Evolutionary conservation across 1,284 basidiomycete species (phyloP).

Genomic region (Cryptococcus floricola): DNA sequence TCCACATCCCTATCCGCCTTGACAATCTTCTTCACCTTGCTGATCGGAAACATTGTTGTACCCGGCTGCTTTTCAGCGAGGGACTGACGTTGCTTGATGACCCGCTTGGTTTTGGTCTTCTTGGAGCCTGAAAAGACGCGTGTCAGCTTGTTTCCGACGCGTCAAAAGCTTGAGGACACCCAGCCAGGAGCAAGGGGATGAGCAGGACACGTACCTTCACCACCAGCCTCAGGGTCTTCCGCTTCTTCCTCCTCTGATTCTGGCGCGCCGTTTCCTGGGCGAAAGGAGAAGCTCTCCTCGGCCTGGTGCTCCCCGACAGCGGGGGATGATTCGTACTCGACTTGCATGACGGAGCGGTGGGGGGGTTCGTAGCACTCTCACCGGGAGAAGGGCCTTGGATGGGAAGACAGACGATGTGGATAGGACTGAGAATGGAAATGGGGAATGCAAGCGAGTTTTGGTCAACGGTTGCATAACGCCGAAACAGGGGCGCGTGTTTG

Average conservation of each 20-base stretch:
- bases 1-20: conserved; percentile 52
- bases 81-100: conserved; percentile 42
- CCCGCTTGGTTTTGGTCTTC: conserved; percentile 29
- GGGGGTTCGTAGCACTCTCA: background rate
- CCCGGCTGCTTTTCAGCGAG: conserved; percentile 44
- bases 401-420: no score
- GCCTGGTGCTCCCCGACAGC: background rate
- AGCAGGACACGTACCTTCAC: background rate
- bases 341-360: conserved; percentile 15
- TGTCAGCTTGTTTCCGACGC: background rate
- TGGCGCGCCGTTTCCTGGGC: conserved; percentile 5
- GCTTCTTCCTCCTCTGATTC: conserved; percentile 13
- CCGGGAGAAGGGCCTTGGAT: no score
- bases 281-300: conserved; percentile 6
- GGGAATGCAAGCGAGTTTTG: no score
- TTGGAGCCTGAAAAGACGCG: background rate
- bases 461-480: no score
- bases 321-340: conserved; percentile 22
- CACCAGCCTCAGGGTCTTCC: conserved; percentile 10
- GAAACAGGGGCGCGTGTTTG: no score
- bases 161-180: background rate
- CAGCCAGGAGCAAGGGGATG: background rate
- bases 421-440: no score
- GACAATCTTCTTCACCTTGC: conserved; percentile 50
- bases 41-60: conserved; percentile 47